These are phyloP conservation scores for Raffaelea ambrosiae DNA, from an alignment of 2,329 filamentous ascomycete genomes.

Conservation along the genomic window DNA sequence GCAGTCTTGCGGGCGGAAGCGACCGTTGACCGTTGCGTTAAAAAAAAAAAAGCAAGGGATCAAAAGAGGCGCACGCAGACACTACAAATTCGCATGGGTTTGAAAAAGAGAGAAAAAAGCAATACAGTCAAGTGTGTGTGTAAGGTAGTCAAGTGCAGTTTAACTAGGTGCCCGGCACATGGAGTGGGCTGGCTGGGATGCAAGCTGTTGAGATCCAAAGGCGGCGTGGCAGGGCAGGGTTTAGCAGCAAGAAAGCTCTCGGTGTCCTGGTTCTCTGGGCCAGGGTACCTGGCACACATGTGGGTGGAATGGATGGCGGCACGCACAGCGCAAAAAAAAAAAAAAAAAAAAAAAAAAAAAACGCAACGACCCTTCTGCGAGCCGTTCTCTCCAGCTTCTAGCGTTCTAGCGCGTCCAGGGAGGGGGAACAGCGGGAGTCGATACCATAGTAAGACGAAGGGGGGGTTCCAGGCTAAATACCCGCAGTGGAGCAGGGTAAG, in stretches of 20 bases:
- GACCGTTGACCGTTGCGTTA: too few species aligned
- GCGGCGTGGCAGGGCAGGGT: background rate
- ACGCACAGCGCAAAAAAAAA: background rate
- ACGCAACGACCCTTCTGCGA: background rate
- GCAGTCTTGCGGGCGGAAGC: too few species aligned
- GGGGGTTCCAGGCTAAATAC: constrained; percentile 6
- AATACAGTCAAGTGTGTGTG: too few species aligned
- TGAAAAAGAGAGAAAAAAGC: too few species aligned
- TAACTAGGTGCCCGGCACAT: background rate
- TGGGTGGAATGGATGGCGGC: background rate
- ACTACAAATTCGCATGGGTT: too few species aligned
- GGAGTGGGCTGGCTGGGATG: background rate
- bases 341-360: background rate
- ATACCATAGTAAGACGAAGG: background rate
- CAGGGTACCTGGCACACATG: constrained; percentile 1
- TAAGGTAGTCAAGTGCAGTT: too few species aligned
- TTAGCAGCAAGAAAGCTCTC: too few species aligned
- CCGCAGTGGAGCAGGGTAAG: constrained; percentile 4
- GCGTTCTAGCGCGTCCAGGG: too few species aligned
- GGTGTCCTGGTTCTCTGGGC: background rate
- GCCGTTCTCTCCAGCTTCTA: background rate
- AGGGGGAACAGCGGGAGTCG: background rate
- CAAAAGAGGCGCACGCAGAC: too few species aligned
- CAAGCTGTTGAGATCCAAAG: background rate
- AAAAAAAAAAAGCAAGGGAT: too few species aligned